These are phyloP conservation scores for Penicillium sp. DNA, from an alignment of 2,329 filamentous ascomycete genomes.

Conservation along the genomic window DNA sequence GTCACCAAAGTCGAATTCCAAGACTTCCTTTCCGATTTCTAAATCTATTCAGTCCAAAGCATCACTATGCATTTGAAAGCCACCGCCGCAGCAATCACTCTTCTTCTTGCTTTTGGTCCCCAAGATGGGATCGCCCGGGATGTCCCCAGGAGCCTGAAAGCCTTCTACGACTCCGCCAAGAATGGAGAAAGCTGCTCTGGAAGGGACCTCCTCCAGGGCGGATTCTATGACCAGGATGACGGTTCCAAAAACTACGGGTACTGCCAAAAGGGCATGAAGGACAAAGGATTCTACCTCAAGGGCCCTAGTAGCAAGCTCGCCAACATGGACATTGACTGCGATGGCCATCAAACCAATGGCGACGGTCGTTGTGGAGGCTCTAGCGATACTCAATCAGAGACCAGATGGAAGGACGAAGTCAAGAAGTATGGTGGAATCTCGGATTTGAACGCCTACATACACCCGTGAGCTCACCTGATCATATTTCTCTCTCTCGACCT, in stretches of 20 bases:
- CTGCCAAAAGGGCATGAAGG: background rate
- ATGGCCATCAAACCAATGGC: background rate
- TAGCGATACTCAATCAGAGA: background rate
- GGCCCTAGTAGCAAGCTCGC: background rate
- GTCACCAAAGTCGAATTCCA: no score
- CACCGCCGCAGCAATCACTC: background rate
- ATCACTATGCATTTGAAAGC: background rate
- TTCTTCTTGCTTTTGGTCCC: background rate
- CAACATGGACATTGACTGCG: background rate
- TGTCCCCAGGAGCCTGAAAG: background rate
- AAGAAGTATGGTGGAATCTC: background rate
- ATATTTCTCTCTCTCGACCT: no score
- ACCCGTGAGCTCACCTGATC: background rate
- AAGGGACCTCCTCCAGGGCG: background rate
- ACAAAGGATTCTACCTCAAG: background rate
- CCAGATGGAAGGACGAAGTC: background rate
- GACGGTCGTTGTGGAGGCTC: background rate
- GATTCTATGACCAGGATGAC: background rate
- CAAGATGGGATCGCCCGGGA: background rate
- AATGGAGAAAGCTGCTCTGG: background rate
- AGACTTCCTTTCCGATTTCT: no score
- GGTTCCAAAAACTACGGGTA: background rate
- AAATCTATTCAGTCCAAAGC: no score
- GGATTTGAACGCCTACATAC: background rate
- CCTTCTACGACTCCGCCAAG: background rate